phyloP scores from a whole-genome alignment of 2,329 filamentous ascomycete species.

The Xylaria sp. region DNA sequence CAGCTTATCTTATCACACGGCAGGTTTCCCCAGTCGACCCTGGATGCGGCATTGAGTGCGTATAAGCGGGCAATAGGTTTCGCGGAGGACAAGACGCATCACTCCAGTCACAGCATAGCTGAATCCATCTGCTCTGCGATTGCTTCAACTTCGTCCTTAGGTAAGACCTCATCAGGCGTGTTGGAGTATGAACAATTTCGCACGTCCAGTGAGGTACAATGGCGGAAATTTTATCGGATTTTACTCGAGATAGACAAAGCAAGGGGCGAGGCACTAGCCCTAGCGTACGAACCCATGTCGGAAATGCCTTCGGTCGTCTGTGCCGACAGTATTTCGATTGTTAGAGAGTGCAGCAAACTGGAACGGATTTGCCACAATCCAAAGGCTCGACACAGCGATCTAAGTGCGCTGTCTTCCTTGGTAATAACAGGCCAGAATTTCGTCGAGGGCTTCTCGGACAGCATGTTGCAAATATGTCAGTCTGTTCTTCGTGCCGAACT shows the following conservation, averaged over 20 bases:
- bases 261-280: conserved; percentile 81
- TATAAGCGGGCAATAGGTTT: conserved; percentile 74
- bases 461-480: conserved; percentile 74
- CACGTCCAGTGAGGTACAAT: conserved; percentile 80
- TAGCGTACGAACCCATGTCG: conserved; percentile 76
- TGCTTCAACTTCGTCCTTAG: conserved; percentile 73
- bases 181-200: conserved; percentile 83
- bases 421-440: conserved; percentile 77
- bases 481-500: conserved; percentile 77
- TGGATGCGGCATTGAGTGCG: conserved; percentile 85
- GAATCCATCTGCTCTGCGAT: conserved; percentile 81
- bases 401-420: conserved; percentile 63
- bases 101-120: conserved; percentile 69
- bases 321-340: conserved; percentile 81
- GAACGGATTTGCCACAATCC: conserved; percentile 82
- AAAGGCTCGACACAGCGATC: conserved; percentile 63
- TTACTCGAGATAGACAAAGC: conserved; percentile 87
- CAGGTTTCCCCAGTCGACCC: conserved; percentile 79
- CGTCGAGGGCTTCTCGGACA: conserved; percentile 75
- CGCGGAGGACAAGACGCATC: conserved; percentile 53
- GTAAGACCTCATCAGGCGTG: conserved; percentile 68
- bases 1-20: conserved; percentile 85
- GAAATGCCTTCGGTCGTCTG: conserved; percentile 86
- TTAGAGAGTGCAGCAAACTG: conserved; percentile 81
- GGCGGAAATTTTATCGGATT: conserved; percentile 89